These are phyloP conservation scores for Cytospora piceicola DNA, from an alignment of 2,329 filamentous ascomycete species.

Conservation along the genomic window DNA sequence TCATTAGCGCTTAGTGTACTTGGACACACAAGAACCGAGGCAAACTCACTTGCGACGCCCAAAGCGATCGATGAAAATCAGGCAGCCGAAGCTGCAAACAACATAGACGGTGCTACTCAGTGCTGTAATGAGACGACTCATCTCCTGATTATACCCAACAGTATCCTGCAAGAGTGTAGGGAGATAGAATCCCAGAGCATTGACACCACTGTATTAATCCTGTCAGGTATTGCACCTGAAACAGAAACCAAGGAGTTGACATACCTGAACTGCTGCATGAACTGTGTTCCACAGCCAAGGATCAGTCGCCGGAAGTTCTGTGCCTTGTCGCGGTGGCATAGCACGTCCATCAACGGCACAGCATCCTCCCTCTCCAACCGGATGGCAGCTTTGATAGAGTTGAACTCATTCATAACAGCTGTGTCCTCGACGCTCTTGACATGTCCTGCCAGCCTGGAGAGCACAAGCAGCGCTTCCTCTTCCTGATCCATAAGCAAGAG, in stretches of 20 bases:
- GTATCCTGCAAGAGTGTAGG: constrained; percentile 60
- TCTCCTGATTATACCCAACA: constrained; percentile 53
- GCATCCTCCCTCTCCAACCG: constrained; percentile 41
- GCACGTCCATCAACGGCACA: constrained; percentile 41
- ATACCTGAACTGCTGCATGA: constrained; percentile 51
- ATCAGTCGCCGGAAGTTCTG: constrained; percentile 44
- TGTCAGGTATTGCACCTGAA: neutral
- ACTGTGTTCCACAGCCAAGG: constrained; percentile 48
- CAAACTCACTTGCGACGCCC: constrained; percentile 43
- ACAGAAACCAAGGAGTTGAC: neutral
- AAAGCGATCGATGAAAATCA: constrained; percentile 46
- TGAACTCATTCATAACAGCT: constrained; percentile 40
- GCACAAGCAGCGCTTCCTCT: constrained; percentile 58
- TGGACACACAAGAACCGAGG: neutral
- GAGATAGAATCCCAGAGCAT: constrained; percentile 47
- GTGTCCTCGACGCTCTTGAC: constrained; percentile 37
- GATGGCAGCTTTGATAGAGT: constrained; percentile 43
- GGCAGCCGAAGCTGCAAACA: constrained; percentile 41
- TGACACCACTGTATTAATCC: constrained; percentile 18
- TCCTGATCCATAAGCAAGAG: constrained; percentile 57
- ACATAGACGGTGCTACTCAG: constrained; percentile 51
- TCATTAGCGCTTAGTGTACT: neutral
- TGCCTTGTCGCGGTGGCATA: constrained; percentile 44
- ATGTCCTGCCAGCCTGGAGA: constrained; percentile 61
- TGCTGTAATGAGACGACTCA: constrained; percentile 56